Base-by-base conservation (phyloP, 345 rosid species). In the Eucalyptus pauciflora region DNA sequence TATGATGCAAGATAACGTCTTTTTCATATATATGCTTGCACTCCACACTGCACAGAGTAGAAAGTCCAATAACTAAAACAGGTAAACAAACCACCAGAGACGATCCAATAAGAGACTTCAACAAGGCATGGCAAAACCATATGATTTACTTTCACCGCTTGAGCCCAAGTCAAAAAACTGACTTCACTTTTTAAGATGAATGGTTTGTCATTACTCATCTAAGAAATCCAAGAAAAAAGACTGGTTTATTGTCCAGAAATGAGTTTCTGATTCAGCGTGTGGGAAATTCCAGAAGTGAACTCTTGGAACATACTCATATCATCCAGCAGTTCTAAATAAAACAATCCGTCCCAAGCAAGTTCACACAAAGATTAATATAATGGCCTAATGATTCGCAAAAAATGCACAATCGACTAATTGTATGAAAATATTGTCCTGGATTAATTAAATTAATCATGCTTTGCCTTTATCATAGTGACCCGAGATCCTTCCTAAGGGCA, bases 11-110 rank as follows among this genome's bases (percentile, higher is more conserved):
- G 90, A 98, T 91, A 50, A 92, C 95, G 18, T 89, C 87, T 90
- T 94, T 94, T 27, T 96, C 98, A 49, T 96, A 97, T 31, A 98
- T 90, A 91, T 98, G 99, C 94, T 92, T 94, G 98, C 99, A 97
- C 45, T 93, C 96, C 94, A 91, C 48, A 89, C 99, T 96, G 94
- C 93, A 89, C 79, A 85, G 79, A 67, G 51, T 89, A 58, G 50
- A 67, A 16, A 48, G 41, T 62, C 76, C 46, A 52, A 31, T 6
- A 58, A 54, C 10, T 51, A 48, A 54, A 69, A 89, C 56, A n/a
- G 51, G 50, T 85, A 51, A 67, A 50, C 37, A 33, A 2, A 50
- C n/a, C 48, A 52, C 69, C 60, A 54, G 87, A 58, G 67, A 60
- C 31, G 54, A 86, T 76, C 83, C 83, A 76, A 41, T 76, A 76